Evolutionary conservation across 345 rosid species (phyloP).

Genomic region (Eucalyptus paniculata): DNA sequence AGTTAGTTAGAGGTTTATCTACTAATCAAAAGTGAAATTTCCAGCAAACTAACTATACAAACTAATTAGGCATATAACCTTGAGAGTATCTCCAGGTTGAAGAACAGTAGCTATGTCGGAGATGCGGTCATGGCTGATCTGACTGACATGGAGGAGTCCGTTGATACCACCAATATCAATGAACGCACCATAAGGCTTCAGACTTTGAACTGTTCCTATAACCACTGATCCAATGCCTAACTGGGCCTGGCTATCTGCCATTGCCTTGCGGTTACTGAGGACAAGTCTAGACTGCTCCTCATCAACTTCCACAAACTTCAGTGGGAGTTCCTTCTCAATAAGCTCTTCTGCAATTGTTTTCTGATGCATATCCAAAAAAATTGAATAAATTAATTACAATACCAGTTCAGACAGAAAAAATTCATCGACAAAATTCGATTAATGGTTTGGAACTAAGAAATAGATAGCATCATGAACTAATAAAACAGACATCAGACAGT

Average conservation of each 20-base stretch:
- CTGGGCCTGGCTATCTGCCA: conserved; percentile 96
- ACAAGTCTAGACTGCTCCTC: conserved; percentile 91
- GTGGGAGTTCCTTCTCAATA: conserved; percentile 65
- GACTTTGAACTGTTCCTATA: conserved; percentile 80
- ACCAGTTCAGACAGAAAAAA: neutral
- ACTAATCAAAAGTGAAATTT: neutral
- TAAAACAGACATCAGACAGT: neutral
- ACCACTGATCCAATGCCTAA: conserved; percentile 94
- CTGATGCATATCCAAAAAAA: conserved; percentile 5
- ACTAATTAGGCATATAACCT: conserved; percentile 22
- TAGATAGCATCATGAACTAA: neutral
- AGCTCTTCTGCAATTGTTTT: conserved; percentile 85
- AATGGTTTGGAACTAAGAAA: neutral
- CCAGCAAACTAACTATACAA: neutral
- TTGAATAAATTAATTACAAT: neutral
- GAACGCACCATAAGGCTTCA: conserved; percentile 96
- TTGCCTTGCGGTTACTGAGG: conserved; percentile 94
- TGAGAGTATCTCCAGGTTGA: conserved; percentile 91
- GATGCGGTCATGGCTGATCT: conserved; percentile 94
- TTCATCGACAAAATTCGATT: neutral
- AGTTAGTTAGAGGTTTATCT: neutral
- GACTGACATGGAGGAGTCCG: conserved; percentile 98
- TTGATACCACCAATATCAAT: conserved; percentile 94
- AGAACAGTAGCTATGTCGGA: conserved; percentile 92
- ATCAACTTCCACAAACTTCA: conserved; percentile 95